Evolutionary conservation across 2,329 filamentous ascomycete species (phyloP), one percentile per base, ranked within the genome.

Genomic region (Pseudogymnoascus sp.): DNA sequence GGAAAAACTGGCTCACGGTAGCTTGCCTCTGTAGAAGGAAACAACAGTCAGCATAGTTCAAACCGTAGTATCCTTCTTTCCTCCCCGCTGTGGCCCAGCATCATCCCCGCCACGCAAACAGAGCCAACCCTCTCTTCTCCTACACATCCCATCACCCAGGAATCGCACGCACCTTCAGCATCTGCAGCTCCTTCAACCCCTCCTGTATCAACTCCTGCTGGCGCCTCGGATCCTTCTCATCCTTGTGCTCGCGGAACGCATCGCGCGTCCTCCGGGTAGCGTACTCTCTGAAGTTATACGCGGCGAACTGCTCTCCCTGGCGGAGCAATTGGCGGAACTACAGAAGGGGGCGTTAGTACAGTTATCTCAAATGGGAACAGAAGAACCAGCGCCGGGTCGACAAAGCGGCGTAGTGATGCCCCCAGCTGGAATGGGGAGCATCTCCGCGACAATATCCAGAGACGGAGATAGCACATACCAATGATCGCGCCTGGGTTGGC

Each of bases 281-380:
- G 76, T 99, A 99, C 75, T 97, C 93, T 77, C 94, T 86, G 82
- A 97, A 99, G 78, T 97, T 99, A 81, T 97, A 99, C 69, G 89
- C 86, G 65, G 91, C 85, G 76, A 99, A 97, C 72, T 96, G 89
- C 65, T 83, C 82, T 65, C 91, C 87, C 75, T 94, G 89, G 69
- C 92, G 89, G 71, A 97, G 81, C 70, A 99, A 80, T 72, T 93
- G 93, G 68, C 94, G 92, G 77, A 96, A 97, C 92, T 96, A 31
- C 13, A 21, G 7, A 1, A 31, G 9, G 2, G 12, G 12, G 10
- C 5, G 31, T 29, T 60, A 39, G 31, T 36, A 55, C 13, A 12
- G 25, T 0, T 55, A 29, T 29, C 25, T 55, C 25, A 55, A 40
- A 48, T 7, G 13, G 25, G 48, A 15, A 15, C 27, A 12, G n/a